Evolutionary conservation across 805 yeast genomes (phyloP).

Genomic region (Candida boleticola): DNA sequence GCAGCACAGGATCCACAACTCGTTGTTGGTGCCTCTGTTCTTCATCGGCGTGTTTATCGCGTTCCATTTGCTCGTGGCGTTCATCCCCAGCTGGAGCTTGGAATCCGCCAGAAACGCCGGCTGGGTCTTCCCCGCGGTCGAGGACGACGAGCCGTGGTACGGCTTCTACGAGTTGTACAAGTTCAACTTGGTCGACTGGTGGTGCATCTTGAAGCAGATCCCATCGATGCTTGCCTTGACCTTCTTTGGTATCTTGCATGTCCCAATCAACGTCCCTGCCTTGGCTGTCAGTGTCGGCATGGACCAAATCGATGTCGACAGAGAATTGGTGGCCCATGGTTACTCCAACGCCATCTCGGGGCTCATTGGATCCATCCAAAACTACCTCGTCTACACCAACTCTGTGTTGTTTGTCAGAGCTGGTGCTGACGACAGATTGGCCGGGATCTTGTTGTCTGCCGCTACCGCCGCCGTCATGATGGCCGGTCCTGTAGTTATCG

Average conservation of each 20-base stretch:
- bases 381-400: conserved; percentile 92
- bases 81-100: conserved; percentile 66
- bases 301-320: conserved; percentile 85
- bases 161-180: conserved; percentile 74
- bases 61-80: conserved; percentile 66
- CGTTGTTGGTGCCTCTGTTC: conserved; percentile 77
- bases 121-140: conserved; percentile 77
- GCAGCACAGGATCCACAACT: conserved; percentile 54
- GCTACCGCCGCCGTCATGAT: conserved; percentile 82
- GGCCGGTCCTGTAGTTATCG: conserved; percentile 89
- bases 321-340: conserved; percentile 94
- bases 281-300: conserved; percentile 85
- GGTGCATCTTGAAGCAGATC: conserved; percentile 58
- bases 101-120: conserved; percentile 65
- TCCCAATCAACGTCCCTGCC: conserved; percentile 97
- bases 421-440: conserved; percentile 86
- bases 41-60: conserved; percentile 67
- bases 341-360: conserved; percentile 86
- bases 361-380: conserved; percentile 81
- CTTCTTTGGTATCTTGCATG: conserved; percentile 93
- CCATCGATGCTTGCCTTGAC: conserved; percentile 97
- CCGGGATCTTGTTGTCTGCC: conserved; percentile 84
- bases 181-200: conserved; percentile 73
- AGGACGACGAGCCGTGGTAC: conserved; percentile 82
- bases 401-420: conserved; percentile 88